Evolutionary conservation across 2,329 filamentous ascomycete genomes (phyloP).

Genomic region (Fusarium sp.): DNA sequence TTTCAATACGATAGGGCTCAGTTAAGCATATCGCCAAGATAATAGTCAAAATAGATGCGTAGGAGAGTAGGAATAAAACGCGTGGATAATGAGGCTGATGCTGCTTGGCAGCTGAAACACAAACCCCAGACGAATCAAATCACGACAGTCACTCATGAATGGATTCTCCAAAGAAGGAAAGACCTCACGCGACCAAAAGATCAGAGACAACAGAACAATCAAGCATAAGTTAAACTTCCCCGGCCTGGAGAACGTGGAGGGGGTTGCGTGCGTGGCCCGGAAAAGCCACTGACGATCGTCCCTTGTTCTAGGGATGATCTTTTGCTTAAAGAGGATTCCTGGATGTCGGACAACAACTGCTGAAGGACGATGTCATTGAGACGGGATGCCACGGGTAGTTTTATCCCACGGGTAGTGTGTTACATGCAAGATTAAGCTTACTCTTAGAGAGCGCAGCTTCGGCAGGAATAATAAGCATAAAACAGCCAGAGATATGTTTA

Average conservation of each 20-base stretch:
- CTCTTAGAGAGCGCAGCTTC: not conserved
- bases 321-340: not conserved
- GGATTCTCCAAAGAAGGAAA: slow-evolving; percentile 16
- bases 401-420: not conserved
- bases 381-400: not conserved
- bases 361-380: slow-evolving; percentile 10
- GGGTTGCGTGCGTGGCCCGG: slow-evolving; percentile 28
- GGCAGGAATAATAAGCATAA: slow-evolving; percentile 24
- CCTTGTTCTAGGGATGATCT: not conserved
- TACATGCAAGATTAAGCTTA: slow-evolving; percentile 8
- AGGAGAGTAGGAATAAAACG: slow-evolving; percentile 9
- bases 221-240: slow-evolving; percentile 24
- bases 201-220: not conserved
- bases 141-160: not conserved
- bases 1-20: slow-evolving; percentile 24
- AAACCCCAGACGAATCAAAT: slow-evolving; percentile 14
- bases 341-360: slow-evolving; percentile 8
- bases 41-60: not conserved
- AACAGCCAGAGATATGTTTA: not conserved
- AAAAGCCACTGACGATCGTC: slow-evolving; percentile 27
- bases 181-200: slow-evolving; percentile 31
- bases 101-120: slow-evolving; percentile 26
- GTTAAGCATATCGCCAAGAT: slow-evolving; percentile 16
- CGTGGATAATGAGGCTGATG: slow-evolving; percentile 36
- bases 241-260: slow-evolving; percentile 15